Evolutionary conservation across 2,329 filamentous ascomycete species (phyloP).

Genomic region (Ophiosphaerella herpotricha): DNA sequence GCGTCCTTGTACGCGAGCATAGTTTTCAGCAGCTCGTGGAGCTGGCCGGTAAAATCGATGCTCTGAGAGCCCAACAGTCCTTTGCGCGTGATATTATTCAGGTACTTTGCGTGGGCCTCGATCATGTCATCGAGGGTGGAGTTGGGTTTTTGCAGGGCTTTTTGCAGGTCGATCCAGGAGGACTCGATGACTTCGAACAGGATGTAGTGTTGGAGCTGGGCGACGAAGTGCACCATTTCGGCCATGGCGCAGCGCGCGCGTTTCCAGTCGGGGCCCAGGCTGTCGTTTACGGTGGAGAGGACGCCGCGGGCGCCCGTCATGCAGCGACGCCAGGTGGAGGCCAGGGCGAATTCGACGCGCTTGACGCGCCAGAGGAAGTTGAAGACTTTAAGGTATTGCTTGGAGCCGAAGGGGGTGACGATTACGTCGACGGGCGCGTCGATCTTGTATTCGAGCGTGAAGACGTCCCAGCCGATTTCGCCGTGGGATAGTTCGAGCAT

Average conservation of each 20-base stretch:
- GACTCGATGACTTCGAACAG: conserved; percentile 98
- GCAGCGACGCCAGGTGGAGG: conserved; percentile 89
- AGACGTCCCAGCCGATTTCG: conserved; percentile 98
- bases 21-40: conserved; percentile 87
- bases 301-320: conserved; percentile 96
- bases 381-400: conserved; percentile 98
- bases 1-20: conserved; percentile 95
- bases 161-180: conserved; percentile 89
- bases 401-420: conserved; percentile 91
- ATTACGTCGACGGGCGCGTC: conserved; percentile 96
- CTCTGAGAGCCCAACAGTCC: conserved; percentile 79
- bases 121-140: conserved; percentile 96
- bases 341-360: conserved; percentile 91
- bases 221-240: conserved; percentile 98
- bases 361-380: conserved; percentile 99
- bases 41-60: conserved; percentile 81
- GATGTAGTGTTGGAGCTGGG: conserved; percentile 97
- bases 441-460: conserved; percentile 98
- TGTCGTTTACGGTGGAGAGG: conserved; percentile 74
- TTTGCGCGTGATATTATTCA: conserved; percentile 94
- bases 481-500: conserved; percentile 97
- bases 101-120: conserved; percentile 84
- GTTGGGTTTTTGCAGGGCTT: conserved; percentile 78
- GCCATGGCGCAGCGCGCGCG: conserved; percentile 83
- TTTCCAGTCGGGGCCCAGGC: conserved; percentile 83